phyloP scores from a whole-genome alignment of 768 basidiomycete genomes.

The Podaxis sp. region DNA sequence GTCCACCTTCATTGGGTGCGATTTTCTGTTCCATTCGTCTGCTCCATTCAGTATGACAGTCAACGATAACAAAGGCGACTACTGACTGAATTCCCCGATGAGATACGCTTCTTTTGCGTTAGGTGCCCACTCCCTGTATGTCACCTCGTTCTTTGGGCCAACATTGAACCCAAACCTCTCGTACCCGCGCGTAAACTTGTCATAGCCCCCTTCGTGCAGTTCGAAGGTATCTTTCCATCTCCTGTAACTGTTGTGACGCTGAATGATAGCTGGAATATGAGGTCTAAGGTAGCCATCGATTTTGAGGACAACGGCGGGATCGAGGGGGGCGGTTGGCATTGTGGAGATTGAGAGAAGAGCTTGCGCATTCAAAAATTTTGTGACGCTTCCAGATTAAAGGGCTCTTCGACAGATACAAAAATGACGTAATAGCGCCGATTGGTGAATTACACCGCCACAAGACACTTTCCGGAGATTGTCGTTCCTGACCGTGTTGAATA shows the following conservation, averaged over 20 bases:
- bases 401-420: conserved; percentile 2
- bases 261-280: conserved; percentile 66
- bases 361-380: neutral
- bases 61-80: neutral
- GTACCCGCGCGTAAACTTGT: conserved; percentile 78
- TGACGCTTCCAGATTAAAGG: neutral
- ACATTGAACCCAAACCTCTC: conserved; percentile 78
- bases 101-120: conserved; percentile 79
- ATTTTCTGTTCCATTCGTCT: conserved; percentile 87
- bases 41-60: conserved; percentile 8
- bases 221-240: conserved; percentile 79
- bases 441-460: neutral
- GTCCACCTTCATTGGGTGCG: conserved; percentile 85
- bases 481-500: neutral
- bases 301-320: conserved; percentile 55
- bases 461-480: neutral
- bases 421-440: conserved; percentile 5
- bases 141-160: conserved; percentile 59
- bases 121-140: conserved; percentile 97
- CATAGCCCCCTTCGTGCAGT: conserved; percentile 80
- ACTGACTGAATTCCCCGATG: conserved; percentile 96
- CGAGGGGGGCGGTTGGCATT: conserved; percentile 49
- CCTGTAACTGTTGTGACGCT: conserved; percentile 65
- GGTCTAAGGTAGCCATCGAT: conserved; percentile 75
- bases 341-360: conserved; percentile 11